Percentiles rank a stretch among this genome's conserved stretches.
Conservation (phyloP, 1,284 basidiomycete genomes). For the Coniophora puteana region DNA sequence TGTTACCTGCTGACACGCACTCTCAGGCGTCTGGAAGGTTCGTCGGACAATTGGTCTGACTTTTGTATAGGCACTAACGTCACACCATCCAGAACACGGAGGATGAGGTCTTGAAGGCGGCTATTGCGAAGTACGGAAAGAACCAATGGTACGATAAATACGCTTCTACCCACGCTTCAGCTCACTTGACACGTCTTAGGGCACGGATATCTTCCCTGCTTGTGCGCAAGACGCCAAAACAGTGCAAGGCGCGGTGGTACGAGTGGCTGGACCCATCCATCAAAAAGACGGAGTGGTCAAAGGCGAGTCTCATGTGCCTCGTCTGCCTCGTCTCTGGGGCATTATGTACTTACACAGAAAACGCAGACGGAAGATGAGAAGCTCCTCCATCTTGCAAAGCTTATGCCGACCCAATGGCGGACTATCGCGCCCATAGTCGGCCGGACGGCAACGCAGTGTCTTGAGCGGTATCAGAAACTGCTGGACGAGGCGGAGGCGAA, state of each 20-base stretch:
- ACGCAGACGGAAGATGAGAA: conserved; percentile 94
- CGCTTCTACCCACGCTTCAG: neutral
- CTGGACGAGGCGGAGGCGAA: conserved; percentile 96
- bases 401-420: conserved; percentile 99
- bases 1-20: conserved; percentile 1
- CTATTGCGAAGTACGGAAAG: conserved; percentile 97
- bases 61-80: conserved; percentile 9
- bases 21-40: conserved; percentile 71
- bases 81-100: conserved; percentile 72
- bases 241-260: conserved; percentile 99
- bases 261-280: conserved; percentile 99
- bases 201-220: conserved; percentile 97
- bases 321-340: neutral
- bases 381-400: conserved; percentile 93
- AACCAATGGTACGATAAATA: conserved; percentile 75
- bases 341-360: conserved; percentile 5
- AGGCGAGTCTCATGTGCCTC: conserved; percentile 45
- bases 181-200: conserved; percentile 42
- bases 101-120: conserved; percentile 95
- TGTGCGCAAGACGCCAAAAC: conserved; percentile 98
- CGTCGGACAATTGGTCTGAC: conserved; percentile 8
- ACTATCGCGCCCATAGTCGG: conserved; percentile 99
- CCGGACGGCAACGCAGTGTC: conserved; percentile 96
- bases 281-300: conserved; percentile 99
- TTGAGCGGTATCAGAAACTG: conserved; percentile 97